Evolutionary conservation across 768 basidiomycete genomes (phyloP), one percentile per base, ranked within the genome.

Genomic region (Rhizopogon sp.): DNA sequence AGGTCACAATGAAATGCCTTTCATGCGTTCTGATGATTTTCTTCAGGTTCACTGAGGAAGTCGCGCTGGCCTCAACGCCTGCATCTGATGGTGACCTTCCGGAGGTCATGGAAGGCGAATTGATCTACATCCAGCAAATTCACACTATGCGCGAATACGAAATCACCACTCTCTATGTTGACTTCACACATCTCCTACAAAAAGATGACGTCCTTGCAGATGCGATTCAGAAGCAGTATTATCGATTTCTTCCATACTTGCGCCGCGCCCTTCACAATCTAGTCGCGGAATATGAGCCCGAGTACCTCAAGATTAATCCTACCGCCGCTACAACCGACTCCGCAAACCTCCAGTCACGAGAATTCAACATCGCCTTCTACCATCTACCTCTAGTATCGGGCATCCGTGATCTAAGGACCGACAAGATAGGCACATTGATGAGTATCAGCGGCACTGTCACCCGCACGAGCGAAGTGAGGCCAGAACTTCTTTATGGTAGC

Each of bases 401-500:
- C 5, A 99, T 99, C 54, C 88, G 97, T 14, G 92, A 96, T 62
- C 76, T 99, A 33, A 79, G 88, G 62, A 98, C 94, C 43, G 92
- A 93, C 60, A 89, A 88, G 70, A 97, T 98, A 56, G 97, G 97
- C 17, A 91, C 89, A 2, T 76, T 99, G 56, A 88, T 95, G 82
- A 88, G 89, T 65, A 96, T 99, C 71, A 90, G 90, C 61, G 97
- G 97, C 14, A 99, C 97, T 0, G 96, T 98, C 39, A 98, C 97
- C 1, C 81, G 97, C 51, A 99, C 97, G 3, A 94, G 91, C 61
- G 97, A 99, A 75, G 97, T 99, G 43, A 79, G 97, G 31, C 97
- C 97, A 2, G 97, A 98, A 71, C 72, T 99, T 47, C 76, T 98
- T 17, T 94, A 81, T 63, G 97, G 96, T 17, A 94, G 90, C 56